Evolutionary conservation across 1,284 basidiomycete species (phyloP).

Genomic region (Boletus semigastroideus): DNA sequence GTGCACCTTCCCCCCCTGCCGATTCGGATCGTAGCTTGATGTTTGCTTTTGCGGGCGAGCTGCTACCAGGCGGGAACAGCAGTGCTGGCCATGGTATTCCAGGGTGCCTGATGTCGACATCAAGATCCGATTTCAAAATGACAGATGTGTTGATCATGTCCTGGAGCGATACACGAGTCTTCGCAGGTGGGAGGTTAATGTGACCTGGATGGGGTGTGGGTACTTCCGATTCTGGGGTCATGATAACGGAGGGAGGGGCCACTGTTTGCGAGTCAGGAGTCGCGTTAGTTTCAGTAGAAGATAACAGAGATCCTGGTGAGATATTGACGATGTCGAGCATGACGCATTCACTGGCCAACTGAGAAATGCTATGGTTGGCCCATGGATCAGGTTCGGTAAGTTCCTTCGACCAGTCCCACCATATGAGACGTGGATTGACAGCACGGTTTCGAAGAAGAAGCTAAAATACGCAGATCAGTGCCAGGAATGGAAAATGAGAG

Average conservation of each 20-base stretch:
- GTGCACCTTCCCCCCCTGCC: conserved; percentile 12
- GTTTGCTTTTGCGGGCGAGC: conserved; percentile 19
- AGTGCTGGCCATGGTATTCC: conserved; percentile 46
- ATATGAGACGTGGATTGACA: conserved; percentile 73
- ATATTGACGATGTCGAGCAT: conserved; percentile 67
- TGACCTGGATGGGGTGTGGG: conserved; percentile 30
- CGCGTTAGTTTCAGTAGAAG: conserved; percentile 13
- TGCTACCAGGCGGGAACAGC: conserved; percentile 35
- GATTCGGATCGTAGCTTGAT: conserved; percentile 15
- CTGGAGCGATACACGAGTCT: conserved; percentile 57
- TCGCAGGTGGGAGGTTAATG: conserved; percentile 27
- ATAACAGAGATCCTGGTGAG: conserved; percentile 41
- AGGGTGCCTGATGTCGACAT: conserved; percentile 55
- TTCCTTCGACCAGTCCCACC: conserved; percentile 62
- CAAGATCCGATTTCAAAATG: conserved; percentile 63
- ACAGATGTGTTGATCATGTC: conserved; percentile 70
- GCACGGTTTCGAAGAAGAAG: conserved; percentile 68
- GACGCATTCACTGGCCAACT: conserved; percentile 69
- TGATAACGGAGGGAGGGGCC: conserved; percentile 4
- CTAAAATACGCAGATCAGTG: conserved; percentile 37
- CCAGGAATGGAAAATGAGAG: neutral
- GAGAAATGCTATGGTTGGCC: conserved; percentile 61
- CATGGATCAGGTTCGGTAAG: conserved; percentile 65
- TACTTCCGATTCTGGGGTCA: conserved; percentile 17
- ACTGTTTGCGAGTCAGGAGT: conserved; percentile 7